Base-by-base conservation (phyloP, 148 eudicot species). In the Bassia scoparia region DNA sequence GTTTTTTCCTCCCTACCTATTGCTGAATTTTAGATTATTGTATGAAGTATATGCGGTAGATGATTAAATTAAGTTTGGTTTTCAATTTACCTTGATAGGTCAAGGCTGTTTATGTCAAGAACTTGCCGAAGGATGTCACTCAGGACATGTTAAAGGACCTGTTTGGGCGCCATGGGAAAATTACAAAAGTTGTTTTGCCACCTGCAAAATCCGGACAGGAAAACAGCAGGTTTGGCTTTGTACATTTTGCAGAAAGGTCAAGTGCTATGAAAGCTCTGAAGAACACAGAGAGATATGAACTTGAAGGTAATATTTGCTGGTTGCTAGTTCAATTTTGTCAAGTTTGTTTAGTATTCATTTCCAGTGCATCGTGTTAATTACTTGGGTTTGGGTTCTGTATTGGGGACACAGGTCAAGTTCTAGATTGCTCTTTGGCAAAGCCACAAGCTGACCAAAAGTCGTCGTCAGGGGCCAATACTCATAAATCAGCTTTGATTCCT, bases 191-290 rank as follows among this genome's bases (percentile, higher is more conserved):
- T 70, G 96, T 81, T 59, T 87, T 95, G 34, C 97, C 98, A 31
- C 90, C 98, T 75, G 91, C 98, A 35, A 95, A 95, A 81, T 78
- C 87, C 41, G 98, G 98, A 27, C 90, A 89, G n/a, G 97, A 95
- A 72, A 87, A 86, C 65, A 89, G 96, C 83, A 89, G 98, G 82
- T 91, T 84, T 82, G 98, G 97, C 64, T 95, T 95, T 86, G 86
- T 95, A 69, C 98, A 95, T 84, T 95, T 89, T 76, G 86, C 78
- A 50, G 96, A 95, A 20, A 88, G 96, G 83, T 78, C 97, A 59
- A 84, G 91, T 71, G 89, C 93, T 50, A 70, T 95, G 90, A 90
- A 88, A 74, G 96, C 93, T 74, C 48, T 91, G 31, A 78, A 89
- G 85, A 77, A 83, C 75, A 87, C 91, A 5, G 98, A 91, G 83